A percentile compares a stretch with the other conserved stretches of the same genome.
These are phyloP conservation scores for Fagopyrum esculentum DNA, from an alignment of 148 eudicot genomes.

Conservation along the genomic window DNA sequence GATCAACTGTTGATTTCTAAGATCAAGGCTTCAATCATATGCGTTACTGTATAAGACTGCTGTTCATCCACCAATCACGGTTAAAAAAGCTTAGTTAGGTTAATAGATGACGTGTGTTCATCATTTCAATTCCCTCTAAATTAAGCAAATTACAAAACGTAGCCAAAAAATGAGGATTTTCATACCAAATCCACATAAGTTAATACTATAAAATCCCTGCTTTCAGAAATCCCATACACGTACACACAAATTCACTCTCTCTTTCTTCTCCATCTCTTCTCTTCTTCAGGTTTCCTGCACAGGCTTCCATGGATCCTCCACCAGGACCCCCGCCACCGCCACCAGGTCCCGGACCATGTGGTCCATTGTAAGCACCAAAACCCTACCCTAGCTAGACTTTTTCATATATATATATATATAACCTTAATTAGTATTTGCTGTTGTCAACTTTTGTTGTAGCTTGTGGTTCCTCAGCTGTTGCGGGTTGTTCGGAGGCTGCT, in stretches of 20 bases:
- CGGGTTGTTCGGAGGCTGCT: constrained; percentile 15
- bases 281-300: neutral
- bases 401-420: no score
- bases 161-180: neutral
- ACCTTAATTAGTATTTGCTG: neutral
- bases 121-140: neutral
- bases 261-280: neutral
- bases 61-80: neutral
- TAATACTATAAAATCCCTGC: constrained; percentile 9
- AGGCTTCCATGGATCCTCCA: constrained; percentile 17
- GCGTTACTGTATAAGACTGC: neutral
- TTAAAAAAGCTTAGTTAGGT: neutral
- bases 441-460: neutral
- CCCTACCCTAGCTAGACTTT: neutral
- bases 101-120: neutral
- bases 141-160: neutral
- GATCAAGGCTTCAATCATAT: neutral
- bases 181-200: constrained; percentile 2
- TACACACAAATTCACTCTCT: neutral
- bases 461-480: constrained; percentile 14
- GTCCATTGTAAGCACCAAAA: constrained; percentile 10
- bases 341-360: constrained; percentile 13
- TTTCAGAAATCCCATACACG: neutral
- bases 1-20: neutral
- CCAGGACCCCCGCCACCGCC: constrained; percentile 14